Conservation (phyloP, 176 grass and related monocot genomes). For the Dendrocalamus sinicus region DNA sequence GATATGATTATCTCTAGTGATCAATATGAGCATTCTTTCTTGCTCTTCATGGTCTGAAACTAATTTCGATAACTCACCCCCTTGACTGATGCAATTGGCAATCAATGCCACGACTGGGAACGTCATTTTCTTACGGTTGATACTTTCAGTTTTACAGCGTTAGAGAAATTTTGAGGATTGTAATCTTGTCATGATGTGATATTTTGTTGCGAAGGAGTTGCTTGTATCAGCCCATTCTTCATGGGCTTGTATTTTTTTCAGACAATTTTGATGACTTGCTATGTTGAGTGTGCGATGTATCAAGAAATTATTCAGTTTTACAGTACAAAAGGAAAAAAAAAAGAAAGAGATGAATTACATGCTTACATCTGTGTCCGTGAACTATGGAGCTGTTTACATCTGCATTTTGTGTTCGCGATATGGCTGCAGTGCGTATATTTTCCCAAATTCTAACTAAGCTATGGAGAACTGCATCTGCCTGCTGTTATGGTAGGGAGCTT, state of each 20-base stretch:
- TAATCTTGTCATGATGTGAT: not conserved
- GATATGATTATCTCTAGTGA: conserved; percentile 21
- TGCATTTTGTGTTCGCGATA: not conserved
- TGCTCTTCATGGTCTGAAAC: not conserved
- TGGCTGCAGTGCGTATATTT: not conserved
- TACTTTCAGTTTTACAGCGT: not conserved
- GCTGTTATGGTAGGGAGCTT: not conserved
- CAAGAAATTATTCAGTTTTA: not conserved
- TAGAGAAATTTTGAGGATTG: not conserved
- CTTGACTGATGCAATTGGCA: not conserved
- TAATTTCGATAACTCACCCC: not conserved
- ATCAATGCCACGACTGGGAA: not conserved
- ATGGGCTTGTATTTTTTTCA: not conserved
- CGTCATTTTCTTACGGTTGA: not conserved
- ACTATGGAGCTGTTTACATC: not conserved
- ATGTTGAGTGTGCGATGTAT: conserved; percentile 9
- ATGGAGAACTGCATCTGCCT: not conserved
- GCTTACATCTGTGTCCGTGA: not conserved
- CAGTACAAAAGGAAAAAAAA: not conserved
- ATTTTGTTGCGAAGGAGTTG: not conserved
- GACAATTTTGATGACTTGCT: not conserved
- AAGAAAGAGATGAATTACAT: not conserved
- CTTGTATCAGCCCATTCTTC: conserved; percentile 4
- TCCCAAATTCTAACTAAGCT: not conserved
- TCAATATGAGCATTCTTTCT: not conserved